Conservation (phyloP, 2,329 filamentous ascomycete genomes). For the Macrophomina pseudophaseolina region DNA sequence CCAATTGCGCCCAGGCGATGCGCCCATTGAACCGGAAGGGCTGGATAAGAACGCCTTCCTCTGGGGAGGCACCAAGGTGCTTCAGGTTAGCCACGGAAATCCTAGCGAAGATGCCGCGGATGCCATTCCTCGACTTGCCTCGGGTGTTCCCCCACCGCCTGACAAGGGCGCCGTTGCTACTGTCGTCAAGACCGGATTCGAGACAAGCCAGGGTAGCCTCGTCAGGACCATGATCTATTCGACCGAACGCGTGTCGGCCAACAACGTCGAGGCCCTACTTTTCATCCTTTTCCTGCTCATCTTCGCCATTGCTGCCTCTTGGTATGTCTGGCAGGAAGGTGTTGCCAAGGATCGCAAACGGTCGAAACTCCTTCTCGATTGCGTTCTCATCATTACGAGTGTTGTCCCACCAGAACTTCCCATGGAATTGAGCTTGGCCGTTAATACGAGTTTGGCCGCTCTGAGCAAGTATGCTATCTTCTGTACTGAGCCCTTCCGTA, state of each 20-base stretch:
- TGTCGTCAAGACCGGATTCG: constrained; percentile 96
- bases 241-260: constrained; percentile 97
- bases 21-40: constrained; percentile 81
- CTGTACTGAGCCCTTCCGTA: constrained; percentile 98
- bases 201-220: constrained; percentile 96
- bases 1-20: constrained; percentile 83
- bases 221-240: constrained; percentile 99
- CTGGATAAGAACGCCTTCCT: constrained; percentile 97
- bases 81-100: constrained; percentile 90
- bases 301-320: constrained; percentile 95
- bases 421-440: constrained; percentile 96
- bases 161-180: constrained; percentile 94
- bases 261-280: constrained; percentile 92
- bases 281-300: constrained; percentile 97
- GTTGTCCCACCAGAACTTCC: constrained; percentile 98
- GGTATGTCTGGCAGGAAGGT: constrained; percentile 99
- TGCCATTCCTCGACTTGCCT: constrained; percentile 68
- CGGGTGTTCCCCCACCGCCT: constrained; percentile 81
- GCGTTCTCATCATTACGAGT: constrained; percentile 95
- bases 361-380: constrained; percentile 95
- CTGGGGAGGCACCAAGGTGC: constrained; percentile 95
- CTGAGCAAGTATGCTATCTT: constrained; percentile 96
- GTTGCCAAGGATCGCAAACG: constrained; percentile 93
- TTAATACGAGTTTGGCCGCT: constrained; percentile 95
- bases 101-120: constrained; percentile 69